Evolutionary conservation across 2,329 filamentous ascomycete species (phyloP).

Genomic region (Hyphodiscus sp.): DNA sequence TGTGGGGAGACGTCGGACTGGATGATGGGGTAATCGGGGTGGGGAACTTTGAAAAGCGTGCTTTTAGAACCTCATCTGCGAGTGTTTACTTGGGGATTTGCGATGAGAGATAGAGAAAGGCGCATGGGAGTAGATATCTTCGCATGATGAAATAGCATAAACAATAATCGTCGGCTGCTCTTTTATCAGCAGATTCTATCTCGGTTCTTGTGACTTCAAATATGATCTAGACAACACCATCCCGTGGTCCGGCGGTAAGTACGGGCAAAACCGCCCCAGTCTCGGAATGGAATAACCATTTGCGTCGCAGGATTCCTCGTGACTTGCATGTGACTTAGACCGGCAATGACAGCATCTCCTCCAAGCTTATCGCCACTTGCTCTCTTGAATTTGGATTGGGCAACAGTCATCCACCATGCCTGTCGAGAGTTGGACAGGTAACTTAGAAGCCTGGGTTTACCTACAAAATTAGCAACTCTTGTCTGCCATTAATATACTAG

Average conservation of each 20-base stretch:
- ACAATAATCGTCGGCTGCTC: neutral
- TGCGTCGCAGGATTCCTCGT: neutral
- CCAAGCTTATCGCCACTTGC: too few species aligned
- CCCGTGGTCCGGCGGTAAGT: neutral
- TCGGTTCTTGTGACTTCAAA: neutral
- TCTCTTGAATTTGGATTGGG: too few species aligned
- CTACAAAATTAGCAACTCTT: too few species aligned
- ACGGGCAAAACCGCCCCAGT: neutral
- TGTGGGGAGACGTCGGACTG: neutral
- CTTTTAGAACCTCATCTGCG: neutral
- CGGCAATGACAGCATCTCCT: too few species aligned
- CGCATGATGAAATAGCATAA: neutral
- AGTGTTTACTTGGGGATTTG: neutral
- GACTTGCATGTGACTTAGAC: too few species aligned
- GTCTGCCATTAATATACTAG: too few species aligned
- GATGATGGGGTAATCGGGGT: neutral
- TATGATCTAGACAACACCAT: neutral
- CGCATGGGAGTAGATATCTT: neutral
- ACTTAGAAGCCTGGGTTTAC: too few species aligned
- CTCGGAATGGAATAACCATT: neutral
- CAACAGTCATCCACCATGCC: too few species aligned
- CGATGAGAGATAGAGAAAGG: neutral
- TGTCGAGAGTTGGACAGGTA: too few species aligned
- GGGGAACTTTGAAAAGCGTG: neutral
- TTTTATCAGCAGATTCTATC: neutral